Conservation (phyloP, 1,139 yeast genomes). For the Blastobotrys petasosporus region DNA sequence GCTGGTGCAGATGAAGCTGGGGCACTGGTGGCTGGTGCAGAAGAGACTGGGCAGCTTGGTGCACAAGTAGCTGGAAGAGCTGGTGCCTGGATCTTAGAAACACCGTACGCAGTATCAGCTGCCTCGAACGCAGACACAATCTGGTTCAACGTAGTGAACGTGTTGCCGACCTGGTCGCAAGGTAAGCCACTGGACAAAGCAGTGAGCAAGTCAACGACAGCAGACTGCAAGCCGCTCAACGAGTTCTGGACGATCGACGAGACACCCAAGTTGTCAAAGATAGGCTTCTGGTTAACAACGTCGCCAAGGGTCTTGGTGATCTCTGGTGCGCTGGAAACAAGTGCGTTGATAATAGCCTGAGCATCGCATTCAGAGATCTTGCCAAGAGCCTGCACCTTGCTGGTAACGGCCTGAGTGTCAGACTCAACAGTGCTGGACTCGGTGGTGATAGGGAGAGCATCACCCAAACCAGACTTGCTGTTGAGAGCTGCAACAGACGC, state of each 20-base stretch:
- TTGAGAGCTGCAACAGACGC: slow-evolving; percentile 2
- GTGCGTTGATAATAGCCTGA: background rate
- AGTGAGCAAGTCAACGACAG: slow-evolving; percentile 7
- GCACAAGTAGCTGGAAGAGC: slow-evolving; percentile 7
- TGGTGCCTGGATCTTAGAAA: slow-evolving; percentile 2
- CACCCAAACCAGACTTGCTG: background rate
- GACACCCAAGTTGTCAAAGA: slow-evolving; percentile 3
- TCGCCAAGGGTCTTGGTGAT: slow-evolving; percentile 5
- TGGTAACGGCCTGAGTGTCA: slow-evolving; percentile 6
- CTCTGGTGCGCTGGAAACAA: background rate
- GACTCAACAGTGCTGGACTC: slow-evolving; percentile 5
- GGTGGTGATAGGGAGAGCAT: slow-evolving; percentile 9
- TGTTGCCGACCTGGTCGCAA: slow-evolving; percentile 3
- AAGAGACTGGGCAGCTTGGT: slow-evolving; percentile 2
- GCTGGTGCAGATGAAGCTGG: background rate
- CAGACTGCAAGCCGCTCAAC: slow-evolving; percentile 2
- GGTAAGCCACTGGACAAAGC: slow-evolving; percentile 1
- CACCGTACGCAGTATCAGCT: slow-evolving; percentile 6
- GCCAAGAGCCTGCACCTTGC: slow-evolving; percentile 5
- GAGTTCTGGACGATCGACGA: background rate
- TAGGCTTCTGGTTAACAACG: background rate
- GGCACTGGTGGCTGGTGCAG: slow-evolving; percentile 1
- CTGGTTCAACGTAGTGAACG: slow-evolving; percentile 6
- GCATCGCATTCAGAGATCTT: slow-evolving; percentile 7
- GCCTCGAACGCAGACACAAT: slow-evolving; percentile 7